Conservation (phyloP, 768 basidiomycete species). For the Tricholoma sp. region DNA sequence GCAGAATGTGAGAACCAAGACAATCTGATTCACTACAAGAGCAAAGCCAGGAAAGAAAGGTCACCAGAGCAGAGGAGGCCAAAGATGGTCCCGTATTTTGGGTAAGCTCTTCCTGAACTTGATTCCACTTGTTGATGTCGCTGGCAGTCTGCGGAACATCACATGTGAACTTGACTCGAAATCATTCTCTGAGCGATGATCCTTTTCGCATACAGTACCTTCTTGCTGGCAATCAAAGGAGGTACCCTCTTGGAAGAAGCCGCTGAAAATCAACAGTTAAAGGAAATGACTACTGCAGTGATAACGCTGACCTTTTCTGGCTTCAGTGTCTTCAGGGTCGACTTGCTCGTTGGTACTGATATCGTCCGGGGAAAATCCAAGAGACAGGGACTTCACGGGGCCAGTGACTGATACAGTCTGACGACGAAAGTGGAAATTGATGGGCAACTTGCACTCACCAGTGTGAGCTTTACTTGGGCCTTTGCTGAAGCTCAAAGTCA, state of each 20-base stretch:
- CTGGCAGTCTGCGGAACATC: constrained; percentile 58
- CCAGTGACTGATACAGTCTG: constrained; percentile 11
- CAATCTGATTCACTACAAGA: constrained; percentile 15
- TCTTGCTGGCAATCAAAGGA: constrained; percentile 80
- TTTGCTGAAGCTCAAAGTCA: constrained; percentile 72
- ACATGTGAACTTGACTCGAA: constrained; percentile 5
- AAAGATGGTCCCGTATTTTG: constrained; percentile 30
- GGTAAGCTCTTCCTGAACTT: constrained; percentile 84
- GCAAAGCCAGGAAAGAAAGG: constrained; percentile 23
- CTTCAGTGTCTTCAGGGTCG: constrained; percentile 38
- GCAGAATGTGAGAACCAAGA: constrained; percentile 23
- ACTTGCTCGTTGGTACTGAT: constrained; percentile 38
- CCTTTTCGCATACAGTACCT: constrained; percentile 41
- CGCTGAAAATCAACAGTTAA: constrained; percentile 15
- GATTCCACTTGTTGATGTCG: constrained; percentile 97
- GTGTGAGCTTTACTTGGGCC: constrained; percentile 29
- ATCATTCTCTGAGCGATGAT: neutral
- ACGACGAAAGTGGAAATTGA: neutral
- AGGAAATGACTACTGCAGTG: neutral
- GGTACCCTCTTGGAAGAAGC: constrained; percentile 64
- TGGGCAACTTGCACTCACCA: constrained; percentile 15
- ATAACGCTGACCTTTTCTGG: constrained; percentile 46
- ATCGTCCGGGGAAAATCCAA: constrained; percentile 72
- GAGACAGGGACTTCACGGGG: constrained; percentile 34
- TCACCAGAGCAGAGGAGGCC: constrained; percentile 28